Conservation (phyloP, 2,329 filamentous ascomycete species). For the Boeremia exigua region DNA sequence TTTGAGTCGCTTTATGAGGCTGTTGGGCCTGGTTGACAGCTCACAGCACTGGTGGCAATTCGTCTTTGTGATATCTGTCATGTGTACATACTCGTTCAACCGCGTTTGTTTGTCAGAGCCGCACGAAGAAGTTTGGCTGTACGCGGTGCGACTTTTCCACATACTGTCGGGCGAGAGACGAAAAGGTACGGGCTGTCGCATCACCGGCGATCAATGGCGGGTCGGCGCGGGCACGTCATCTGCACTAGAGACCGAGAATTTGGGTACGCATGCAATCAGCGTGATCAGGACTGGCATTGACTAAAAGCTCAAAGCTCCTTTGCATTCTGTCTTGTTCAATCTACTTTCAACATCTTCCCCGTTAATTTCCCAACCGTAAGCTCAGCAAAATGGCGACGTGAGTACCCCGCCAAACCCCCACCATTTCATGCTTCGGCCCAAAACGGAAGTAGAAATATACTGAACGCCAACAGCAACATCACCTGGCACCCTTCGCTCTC, state of each 20-base stretch:
- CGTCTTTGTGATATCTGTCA: too few relatives aligned
- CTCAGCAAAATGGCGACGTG: conserved; percentile 43
- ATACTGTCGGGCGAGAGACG: conserved; percentile 13
- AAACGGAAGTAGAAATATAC: conserved; percentile 1
- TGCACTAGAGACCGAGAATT: conserved; percentile 16
- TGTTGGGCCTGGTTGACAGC: neutral
- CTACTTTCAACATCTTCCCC: neutral
- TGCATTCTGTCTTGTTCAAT: neutral
- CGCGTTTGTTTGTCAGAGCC: neutral
- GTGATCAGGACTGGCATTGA: conserved; percentile 11
- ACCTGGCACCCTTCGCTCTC: conserved; percentile 87
- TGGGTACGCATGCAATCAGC: conserved; percentile 16
- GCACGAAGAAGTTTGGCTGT: neutral
- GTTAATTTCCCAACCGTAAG: neutral
- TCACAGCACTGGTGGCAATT: neutral
- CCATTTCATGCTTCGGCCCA: conserved; percentile 13
- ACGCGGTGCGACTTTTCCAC: neutral
- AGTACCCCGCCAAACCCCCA: conserved; percentile 38
- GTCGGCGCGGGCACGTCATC: conserved; percentile 18
- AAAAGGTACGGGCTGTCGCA: conserved; percentile 17
- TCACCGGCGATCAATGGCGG: conserved; percentile 10
- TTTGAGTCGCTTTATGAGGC: neutral
- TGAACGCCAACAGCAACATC: conserved; percentile 70
- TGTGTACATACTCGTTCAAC: neutral
- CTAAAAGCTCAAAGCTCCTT: conserved; percentile 1